Evolutionary conservation across 139 green algal genomes (phyloP), one percentile per base, ranked within the genome.

Genomic region (Micromonas pusilla): DNA sequence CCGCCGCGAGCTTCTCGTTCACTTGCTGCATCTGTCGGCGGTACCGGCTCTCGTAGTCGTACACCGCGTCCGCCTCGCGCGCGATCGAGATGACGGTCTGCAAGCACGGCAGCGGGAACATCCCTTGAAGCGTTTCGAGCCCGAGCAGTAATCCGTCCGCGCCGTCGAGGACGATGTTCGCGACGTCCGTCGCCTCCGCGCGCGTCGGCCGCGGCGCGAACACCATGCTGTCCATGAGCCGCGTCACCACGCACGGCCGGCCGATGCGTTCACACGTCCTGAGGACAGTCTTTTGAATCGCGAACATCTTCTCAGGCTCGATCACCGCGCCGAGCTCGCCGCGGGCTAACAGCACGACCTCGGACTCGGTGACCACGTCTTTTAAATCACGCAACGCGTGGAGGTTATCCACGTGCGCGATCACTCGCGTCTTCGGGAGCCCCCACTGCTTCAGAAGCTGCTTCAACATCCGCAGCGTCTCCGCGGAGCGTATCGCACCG

Each of bases 131-230:
- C n/a, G 76, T 80, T 52, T 80, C 76, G 21, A 30, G 31, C 28
- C 60, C 60, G 3, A 80, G 60, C 63, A 80, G 66, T 36, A 74
- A 63, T 21, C 33, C 76, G 63, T 80, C 76, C 31, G 93, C 97
- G 80, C 93, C 93, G 82, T 97, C 93, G 64, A 97, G 84, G 81
- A 97, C 93, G n/a, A 92, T 92, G 81, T 97, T 97, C 76, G 93
- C 93, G 20, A 97, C 93, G 79, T 97, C 93, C 5, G 93, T 97
- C 0, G 92, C 92, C 87, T 97, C 93, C 3, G 93, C 93, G 23
- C 93, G 89, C 2, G 93, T 97, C 25, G 93, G 93, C 0, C 90
- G 86, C 0, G 93, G 92, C 87, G 94, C 96, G 13, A 30, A 26
- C 34, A 72, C 73, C 79, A 83, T 83, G 60, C 32, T 72, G n/a